A percentile compares a stretch with the other conserved stretches of the same genome.
phyloP scores from a whole-genome alignment of 345 rosid genomes.

The Populus pruinosa region DNA sequence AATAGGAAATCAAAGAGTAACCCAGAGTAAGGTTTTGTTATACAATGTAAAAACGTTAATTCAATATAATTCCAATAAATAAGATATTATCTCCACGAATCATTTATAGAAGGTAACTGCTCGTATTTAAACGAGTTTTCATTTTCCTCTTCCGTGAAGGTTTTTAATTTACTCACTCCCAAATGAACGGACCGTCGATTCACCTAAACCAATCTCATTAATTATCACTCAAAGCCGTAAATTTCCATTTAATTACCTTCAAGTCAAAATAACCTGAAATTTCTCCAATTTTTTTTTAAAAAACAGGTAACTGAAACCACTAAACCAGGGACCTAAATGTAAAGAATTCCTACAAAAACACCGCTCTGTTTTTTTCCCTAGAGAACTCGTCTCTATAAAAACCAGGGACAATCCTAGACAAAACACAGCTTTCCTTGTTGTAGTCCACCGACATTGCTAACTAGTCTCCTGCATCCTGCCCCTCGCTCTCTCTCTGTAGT shows the following conservation, averaged over 20 bases:
- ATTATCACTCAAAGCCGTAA: not conserved
- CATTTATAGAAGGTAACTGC: no score
- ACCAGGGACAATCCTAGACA: not conserved
- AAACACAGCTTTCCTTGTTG: not conserved
- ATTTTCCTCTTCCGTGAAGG: not conserved
- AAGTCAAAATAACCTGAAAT: not conserved
- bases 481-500: not conserved
- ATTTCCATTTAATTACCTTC: not conserved
- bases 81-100: no score
- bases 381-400: not conserved
- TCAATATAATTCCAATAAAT: no score
- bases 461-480: not conserved
- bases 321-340: not conserved
- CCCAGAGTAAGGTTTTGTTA: no score
- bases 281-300: no score
- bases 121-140: no score
- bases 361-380: not conserved
- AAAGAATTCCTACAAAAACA: not conserved
- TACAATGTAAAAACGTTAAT: no score
- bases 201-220: not conserved
- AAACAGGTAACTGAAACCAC: no score
- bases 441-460: not conserved
- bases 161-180: not conserved
- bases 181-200: not conserved
- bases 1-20: no score